Percentiles rank a stretch among this genome's conserved stretches.
Evolutionary conservation across 1,284 basidiomycete genomes (phyloP).

Genomic region (Grifola frondosa): DNA sequence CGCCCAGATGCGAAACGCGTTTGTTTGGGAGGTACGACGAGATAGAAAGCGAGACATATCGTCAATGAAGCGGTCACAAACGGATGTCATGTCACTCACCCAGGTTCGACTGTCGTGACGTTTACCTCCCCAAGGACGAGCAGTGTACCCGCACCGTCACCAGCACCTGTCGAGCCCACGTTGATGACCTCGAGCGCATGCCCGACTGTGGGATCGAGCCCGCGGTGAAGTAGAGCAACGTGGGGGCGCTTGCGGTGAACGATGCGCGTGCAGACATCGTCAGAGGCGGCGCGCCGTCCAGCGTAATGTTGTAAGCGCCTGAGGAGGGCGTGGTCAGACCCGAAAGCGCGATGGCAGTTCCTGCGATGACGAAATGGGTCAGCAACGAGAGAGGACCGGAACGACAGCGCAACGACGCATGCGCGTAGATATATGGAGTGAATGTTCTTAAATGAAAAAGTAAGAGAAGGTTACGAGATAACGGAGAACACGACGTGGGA

Average conservation of each 20-base stretch:
- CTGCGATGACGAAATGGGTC: slow-evolving; percentile 33
- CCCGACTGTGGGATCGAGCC: slow-evolving; percentile 47
- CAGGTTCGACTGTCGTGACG: slow-evolving; percentile 36
- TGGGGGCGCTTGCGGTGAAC: slow-evolving; percentile 46
- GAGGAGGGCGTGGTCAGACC: slow-evolving; percentile 54
- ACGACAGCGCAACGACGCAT: not conserved
- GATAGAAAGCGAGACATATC: slow-evolving; percentile 10
- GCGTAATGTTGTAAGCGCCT: slow-evolving; percentile 56
- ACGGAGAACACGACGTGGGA: not conserved
- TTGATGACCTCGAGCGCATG: slow-evolving; percentile 61
- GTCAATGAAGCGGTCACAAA: slow-evolving; percentile 5
- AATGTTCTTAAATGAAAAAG: not conserved
- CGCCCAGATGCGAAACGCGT: too few relatives aligned
- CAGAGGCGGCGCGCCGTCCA: slow-evolving; percentile 48
- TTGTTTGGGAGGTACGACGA: too few relatives aligned
- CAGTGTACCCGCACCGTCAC: slow-evolving; percentile 38
- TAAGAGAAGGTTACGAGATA: not conserved
- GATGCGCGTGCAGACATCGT: slow-evolving; percentile 50
- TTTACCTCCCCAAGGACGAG: slow-evolving; percentile 44
- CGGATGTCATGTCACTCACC: slow-evolving; percentile 33
- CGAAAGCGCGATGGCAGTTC: slow-evolving; percentile 55
- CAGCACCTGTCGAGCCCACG: slow-evolving; percentile 31
- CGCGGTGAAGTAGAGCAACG: slow-evolving; percentile 59
- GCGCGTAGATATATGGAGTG: not conserved
- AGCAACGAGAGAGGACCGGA: not conserved